A percentile compares a stretch with the other conserved stretches of the same genome.
phyloP scores from a whole-genome alignment of 1,284 basidiomycete genomes.

The Ganoderma lingzhi region DNA sequence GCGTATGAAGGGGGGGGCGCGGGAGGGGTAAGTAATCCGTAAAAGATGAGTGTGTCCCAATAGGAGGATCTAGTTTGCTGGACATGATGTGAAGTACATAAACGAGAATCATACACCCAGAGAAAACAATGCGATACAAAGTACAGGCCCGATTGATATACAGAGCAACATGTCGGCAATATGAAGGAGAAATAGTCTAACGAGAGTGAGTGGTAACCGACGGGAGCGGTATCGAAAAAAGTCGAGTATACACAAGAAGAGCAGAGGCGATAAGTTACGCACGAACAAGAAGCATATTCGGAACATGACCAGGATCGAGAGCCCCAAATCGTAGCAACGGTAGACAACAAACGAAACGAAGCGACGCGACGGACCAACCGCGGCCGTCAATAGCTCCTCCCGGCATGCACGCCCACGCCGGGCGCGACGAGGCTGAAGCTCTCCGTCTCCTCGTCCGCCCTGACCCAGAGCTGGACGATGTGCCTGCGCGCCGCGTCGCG shows the following conservation, averaged over 20 bases:
- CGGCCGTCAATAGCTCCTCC: neutral
- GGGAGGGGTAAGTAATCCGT: neutral
- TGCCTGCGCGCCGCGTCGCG: slow-evolving; percentile 34
- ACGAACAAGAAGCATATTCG: neutral
- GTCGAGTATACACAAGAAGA: neutral
- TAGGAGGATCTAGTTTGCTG: neutral
- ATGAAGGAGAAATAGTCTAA: neutral
- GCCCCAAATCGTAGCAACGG: neutral
- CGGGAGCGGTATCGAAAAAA: neutral
- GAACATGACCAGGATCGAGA: neutral
- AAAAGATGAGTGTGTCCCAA: neutral
- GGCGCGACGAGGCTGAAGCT: slow-evolving; percentile 25
- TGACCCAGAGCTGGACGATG: slow-evolving; percentile 36
- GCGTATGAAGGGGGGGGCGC: neutral
- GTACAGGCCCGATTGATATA: neutral
- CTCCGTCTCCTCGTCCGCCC: slow-evolving; percentile 27
- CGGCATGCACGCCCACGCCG: slow-evolving; percentile 20
- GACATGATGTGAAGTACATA: neutral
- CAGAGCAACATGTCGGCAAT: neutral
- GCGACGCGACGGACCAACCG: neutral
- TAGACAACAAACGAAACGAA: neutral
- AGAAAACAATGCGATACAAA: neutral
- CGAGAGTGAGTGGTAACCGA: neutral
- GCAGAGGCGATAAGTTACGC: neutral
- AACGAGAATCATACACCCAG: neutral